A percentile compares a stretch with the other conserved stretches of the same genome.
phyloP scores from a whole-genome alignment of 2,329 filamentous ascomycete genomes.

The Xylaria multiplex region DNA sequence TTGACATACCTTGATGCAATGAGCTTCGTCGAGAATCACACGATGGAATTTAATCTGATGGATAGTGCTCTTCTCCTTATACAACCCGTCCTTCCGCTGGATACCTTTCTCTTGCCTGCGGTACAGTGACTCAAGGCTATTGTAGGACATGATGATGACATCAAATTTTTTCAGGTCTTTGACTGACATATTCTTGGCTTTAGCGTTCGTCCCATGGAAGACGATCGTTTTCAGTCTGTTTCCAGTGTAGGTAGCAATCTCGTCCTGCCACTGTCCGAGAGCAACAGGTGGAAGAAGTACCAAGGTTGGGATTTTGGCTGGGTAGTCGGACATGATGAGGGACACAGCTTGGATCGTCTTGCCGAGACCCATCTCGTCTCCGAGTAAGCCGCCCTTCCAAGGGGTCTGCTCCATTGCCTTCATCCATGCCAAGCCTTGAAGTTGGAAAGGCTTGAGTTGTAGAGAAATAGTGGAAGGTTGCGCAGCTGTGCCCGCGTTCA shows the following conservation, averaged over 20 bases:
- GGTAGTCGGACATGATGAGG: constrained; percentile 97
- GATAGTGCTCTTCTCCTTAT: constrained; percentile 83
- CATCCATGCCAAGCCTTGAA: constrained; percentile 96
- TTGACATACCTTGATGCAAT: constrained; percentile 80
- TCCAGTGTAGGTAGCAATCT: constrained; percentile 84
- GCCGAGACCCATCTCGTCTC: constrained; percentile 98
- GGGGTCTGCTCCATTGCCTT: constrained; percentile 83
- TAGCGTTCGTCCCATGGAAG: constrained; percentile 86
- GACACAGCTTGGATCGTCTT: constrained; percentile 99
- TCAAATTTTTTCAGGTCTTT: constrained; percentile 84
- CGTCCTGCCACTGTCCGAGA: constrained; percentile 92
- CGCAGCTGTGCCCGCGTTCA: constrained; percentile 69
- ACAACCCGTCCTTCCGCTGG: constrained; percentile 78
- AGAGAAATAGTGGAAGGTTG: constrained; percentile 84
- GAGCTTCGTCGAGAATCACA: constrained; percentile 92
- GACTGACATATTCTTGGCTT: constrained; percentile 79
- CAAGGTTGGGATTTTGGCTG: constrained; percentile 81
- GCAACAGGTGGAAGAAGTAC: constrained; percentile 94
- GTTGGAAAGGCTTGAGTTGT: constrained; percentile 89
- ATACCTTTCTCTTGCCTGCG: constrained; percentile 94
- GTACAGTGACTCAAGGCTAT: constrained; percentile 88
- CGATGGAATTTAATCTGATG: constrained; percentile 90
- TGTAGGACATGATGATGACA: constrained; percentile 98
- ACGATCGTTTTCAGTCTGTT: constrained; percentile 90
- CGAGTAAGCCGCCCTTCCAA: constrained; percentile 89